phyloP scores from a whole-genome alignment of 352 stramenopile genomes.

The Phytophthora lateralis region DNA sequence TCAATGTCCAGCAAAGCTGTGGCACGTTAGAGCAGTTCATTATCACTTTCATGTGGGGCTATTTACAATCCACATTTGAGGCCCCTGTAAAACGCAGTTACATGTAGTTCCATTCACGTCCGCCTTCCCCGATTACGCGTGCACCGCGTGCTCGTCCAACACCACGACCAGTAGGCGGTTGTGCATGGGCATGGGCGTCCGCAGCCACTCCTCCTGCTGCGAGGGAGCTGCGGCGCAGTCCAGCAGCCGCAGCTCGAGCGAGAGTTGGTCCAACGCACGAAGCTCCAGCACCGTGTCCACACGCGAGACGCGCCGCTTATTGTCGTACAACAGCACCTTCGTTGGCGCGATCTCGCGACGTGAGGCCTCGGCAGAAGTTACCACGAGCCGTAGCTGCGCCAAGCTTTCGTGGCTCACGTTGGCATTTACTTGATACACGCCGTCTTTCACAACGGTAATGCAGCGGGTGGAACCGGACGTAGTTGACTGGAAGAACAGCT shows the following conservation, averaged over 20 bases:
- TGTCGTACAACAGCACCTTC: conserved; percentile 43
- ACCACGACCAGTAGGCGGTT: conserved; percentile 40
- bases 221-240: background rate
- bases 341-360: conserved; percentile 31
- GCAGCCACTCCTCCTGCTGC: conserved; percentile 27
- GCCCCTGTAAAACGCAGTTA: conserved; percentile 15
- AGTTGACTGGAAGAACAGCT: conserved; percentile 24
- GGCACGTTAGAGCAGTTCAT: background rate
- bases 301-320: conserved; percentile 49
- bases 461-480: conserved; percentile 8
- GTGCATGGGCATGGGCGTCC: conserved; percentile 32
- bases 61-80: conserved; percentile 6
- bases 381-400: conserved; percentile 27
- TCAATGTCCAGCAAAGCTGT: background rate
- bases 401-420: conserved; percentile 43
- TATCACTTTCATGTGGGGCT: conserved; percentile 6
- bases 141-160: conserved; percentile 27
- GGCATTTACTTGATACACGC: conserved; percentile 53
- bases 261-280: conserved; percentile 35
- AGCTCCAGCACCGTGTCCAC: conserved; percentile 39
- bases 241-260: conserved; percentile 28
- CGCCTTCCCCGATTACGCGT: background rate
- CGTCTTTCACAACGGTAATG: conserved; percentile 32
- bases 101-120: conserved; percentile 2
- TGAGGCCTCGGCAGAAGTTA: conserved; percentile 9